These are phyloP conservation scores for Paramecium sexaurelia DNA, from an alignment of 73 alveolate species.

Conservation along the genomic window DNA sequence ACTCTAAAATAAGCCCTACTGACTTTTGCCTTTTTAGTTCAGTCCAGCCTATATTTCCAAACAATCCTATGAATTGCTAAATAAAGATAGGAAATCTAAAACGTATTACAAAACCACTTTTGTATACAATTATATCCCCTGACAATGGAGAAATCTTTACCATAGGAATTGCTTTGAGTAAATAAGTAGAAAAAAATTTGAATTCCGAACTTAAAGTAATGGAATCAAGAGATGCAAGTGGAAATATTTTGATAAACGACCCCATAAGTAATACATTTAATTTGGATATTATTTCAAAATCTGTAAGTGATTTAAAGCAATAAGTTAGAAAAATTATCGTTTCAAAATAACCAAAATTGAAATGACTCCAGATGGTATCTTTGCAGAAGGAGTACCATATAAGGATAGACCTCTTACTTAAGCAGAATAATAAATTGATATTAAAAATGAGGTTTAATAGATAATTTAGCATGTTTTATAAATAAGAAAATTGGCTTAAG, in stretches of 20 bases:
- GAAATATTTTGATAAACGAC: neutral
- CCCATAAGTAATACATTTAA: neutral
- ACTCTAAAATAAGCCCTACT: neutral
- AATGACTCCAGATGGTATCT: slow-evolving; percentile 34
- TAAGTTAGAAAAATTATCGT: neutral
- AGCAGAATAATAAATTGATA: neutral
- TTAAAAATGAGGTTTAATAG: neutral
- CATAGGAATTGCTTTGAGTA: slow-evolving; percentile 23
- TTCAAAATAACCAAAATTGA: neutral
- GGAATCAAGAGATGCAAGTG: neutral
- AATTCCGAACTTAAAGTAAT: neutral
- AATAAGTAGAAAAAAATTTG: slow-evolving; percentile 14
- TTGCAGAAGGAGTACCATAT: slow-evolving; percentile 30
- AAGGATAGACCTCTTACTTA: neutral
- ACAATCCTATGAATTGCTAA: slow-evolving; percentile 20
- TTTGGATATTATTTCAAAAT: neutral
- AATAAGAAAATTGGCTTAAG: neutral
- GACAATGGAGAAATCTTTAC: slow-evolving; percentile 57
- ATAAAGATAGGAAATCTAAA: slow-evolving; percentile 8
- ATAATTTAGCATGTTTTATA: neutral
- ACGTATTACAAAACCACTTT: slow-evolving; percentile 3
- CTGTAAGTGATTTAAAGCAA: neutral
- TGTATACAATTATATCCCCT: neutral
- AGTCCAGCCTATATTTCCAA: slow-evolving; percentile 54
- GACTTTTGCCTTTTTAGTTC: slow-evolving; percentile 40